Conservation (phyloP, 2,329 filamentous ascomycete species). For the Penicillium polonicum region DNA sequence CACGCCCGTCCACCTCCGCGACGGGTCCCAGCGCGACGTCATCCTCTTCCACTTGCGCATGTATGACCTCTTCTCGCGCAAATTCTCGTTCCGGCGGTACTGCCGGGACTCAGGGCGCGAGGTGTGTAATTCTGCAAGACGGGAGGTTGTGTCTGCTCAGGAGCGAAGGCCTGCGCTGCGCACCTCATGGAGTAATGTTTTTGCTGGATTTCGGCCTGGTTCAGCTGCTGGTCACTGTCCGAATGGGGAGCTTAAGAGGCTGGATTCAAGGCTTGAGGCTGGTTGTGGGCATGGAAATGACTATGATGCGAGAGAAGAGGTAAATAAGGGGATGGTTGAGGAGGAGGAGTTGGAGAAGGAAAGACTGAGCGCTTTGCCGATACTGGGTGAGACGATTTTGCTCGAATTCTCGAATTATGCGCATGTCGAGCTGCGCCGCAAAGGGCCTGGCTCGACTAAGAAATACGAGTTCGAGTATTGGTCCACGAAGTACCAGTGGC, state of each 20-base stretch:
- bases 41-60: conserved; percentile 92
- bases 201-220: conserved; percentile 57
- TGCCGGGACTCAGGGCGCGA: conserved; percentile 90
- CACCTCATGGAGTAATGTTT: conserved; percentile 60
- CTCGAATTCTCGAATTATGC: conserved; percentile 98
- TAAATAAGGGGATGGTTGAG: neutral
- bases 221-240: conserved; percentile 50
- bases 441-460: conserved; percentile 65
- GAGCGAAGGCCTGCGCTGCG: conserved; percentile 55
- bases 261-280: conserved; percentile 56
- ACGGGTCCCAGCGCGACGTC: conserved; percentile 61
- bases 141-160: conserved; percentile 55
- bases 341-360: conserved; percentile 13
- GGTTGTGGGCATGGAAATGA: neutral
- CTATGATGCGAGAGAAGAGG: neutral
- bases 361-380: conserved; percentile 1
- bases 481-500: conserved; percentile 84
- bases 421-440: conserved; percentile 75
- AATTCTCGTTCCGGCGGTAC: conserved; percentile 89
- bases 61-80: conserved; percentile 81
- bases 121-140: conserved; percentile 79
- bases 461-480: conserved; percentile 93
- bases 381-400: conserved; percentile 75
- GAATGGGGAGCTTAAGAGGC: conserved; percentile 49
- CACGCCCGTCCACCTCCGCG: conserved; percentile 63